Evolutionary conservation across 768 basidiomycete species (phyloP).

Genomic region (Suillus ampliporus): DNA sequence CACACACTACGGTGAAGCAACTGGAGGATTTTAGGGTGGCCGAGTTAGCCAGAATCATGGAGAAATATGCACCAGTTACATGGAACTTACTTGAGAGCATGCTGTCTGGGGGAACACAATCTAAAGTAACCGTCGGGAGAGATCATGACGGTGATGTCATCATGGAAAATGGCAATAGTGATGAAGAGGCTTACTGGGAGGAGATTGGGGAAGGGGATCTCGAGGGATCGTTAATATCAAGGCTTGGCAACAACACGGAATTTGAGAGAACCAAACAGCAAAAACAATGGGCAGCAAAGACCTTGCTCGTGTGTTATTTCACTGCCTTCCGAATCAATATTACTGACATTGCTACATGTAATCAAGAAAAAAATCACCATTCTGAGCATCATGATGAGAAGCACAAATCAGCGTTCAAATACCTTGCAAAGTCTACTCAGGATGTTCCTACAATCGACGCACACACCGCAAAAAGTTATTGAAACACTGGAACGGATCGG

Average conservation of each 20-base stretch:
- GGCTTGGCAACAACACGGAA: neutral
- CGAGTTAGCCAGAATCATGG: no score
- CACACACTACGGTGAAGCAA: no score
- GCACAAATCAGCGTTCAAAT: slow-evolving; percentile 37
- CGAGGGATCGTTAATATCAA: neutral
- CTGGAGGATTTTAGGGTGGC: no score
- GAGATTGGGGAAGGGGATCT: neutral
- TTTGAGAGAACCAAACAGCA: no score
- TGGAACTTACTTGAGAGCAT: no score
- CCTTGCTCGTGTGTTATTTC: neutral
- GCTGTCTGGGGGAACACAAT: neutral
- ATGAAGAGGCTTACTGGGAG: slow-evolving; percentile 3
- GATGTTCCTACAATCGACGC: slow-evolving; percentile 34
- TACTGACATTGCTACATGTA: neutral
- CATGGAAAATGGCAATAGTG: neutral
- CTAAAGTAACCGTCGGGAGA: neutral
- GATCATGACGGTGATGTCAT: neutral
- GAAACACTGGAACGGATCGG: slow-evolving; percentile 33
- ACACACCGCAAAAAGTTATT: slow-evolving; percentile 32
- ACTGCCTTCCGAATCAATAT: neutral
- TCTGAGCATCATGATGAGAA: slow-evolving; percentile 25
- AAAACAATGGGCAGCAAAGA: neutral
- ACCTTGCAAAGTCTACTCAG: slow-evolving; percentile 31
- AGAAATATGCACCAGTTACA: no score
- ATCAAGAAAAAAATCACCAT: slow-evolving; percentile 19